Evolutionary conservation across 305 asterid species (phyloP), one percentile per base, ranked within the genome.

Genomic region (Fraxinus baroniana): DNA sequence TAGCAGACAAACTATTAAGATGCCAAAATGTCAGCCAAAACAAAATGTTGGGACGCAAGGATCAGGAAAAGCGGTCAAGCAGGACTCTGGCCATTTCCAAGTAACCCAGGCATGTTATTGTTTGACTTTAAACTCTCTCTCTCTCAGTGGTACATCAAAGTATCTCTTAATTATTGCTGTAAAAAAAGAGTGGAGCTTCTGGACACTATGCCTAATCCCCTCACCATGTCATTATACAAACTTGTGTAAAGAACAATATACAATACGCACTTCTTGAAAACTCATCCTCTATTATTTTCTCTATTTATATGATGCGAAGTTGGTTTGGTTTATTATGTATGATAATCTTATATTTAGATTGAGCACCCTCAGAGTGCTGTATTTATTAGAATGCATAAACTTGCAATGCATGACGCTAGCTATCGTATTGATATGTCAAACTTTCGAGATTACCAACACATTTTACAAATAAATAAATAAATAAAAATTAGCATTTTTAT

Each of bases 11-110:
- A 72, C 92, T 80, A 81, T 76, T 70, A 86, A 87, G 74, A 68
- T 82, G 79, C 74, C 91, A 77, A 95, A 88, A 87, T 68, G 85
- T 83, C 95, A 85, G 80, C 89, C 91, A 81, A 91, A 90, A 62
- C 93, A 88, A 85, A 87, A 83, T 84, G 81, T 78, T 10, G 88
- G 82, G 85, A 86, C 84, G 86, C 89, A 85, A 81, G 93, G 90
- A 86, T 77, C 90, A 33, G 90, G 85, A 80, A 91, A 83, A 84
- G 77, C 85, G 28, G 78, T 82, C 78, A 91, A 92, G 88, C 93
- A 74, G 83, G 95, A 87, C 78, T 77, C 90, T 74, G 81, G 76
- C 79, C 86, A 66, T 82, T 78, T 94, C 84, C 91, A 88, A 90
- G 90, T 85, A 81, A 87, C 81, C 79, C 86, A 85, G 86, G 89